Evolutionary conservation across 1,139 yeast species (phyloP).

Genomic region (Arxiozyma heterogenica): DNA sequence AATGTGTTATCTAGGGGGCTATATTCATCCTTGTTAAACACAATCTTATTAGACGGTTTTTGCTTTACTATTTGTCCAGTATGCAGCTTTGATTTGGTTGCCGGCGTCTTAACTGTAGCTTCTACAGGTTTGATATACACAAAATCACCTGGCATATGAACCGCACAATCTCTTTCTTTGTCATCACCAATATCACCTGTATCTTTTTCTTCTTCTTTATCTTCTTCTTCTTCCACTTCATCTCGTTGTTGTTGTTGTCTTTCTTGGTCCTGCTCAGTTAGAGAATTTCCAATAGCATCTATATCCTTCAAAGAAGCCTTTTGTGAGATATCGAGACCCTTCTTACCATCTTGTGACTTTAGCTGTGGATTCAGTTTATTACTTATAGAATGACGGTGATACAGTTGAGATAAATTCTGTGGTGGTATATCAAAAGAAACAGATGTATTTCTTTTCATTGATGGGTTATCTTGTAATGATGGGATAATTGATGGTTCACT

Average conservation of each 20-base stretch:
- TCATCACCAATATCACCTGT: conserved; percentile 23
- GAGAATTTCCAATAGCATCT: neutral
- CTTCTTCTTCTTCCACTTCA: neutral
- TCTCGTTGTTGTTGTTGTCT: neutral
- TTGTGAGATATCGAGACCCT: neutral
- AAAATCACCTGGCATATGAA: conserved; percentile 32
- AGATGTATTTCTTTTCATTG: conserved; percentile 9
- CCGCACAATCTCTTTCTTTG: conserved; percentile 17
- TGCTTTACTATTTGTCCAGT: neutral
- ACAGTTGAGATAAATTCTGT: conserved; percentile 6
- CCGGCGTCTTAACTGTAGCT: neutral
- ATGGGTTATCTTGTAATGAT: conserved; percentile 2
- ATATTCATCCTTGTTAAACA: conserved; percentile 7
- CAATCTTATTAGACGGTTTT: conserved; percentile 1
- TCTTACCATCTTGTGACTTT: neutral
- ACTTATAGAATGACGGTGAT: conserved; percentile 44
- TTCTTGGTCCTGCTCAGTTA: neutral
- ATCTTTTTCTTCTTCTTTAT: neutral
- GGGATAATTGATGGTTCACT: neutral
- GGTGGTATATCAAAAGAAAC: conserved; percentile 20
- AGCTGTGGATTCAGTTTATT: conserved; percentile 16
- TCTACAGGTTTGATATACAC: conserved; percentile 17
- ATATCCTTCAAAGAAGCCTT: neutral
- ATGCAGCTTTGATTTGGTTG: neutral
- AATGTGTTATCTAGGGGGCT: neutral